A percentile compares a stretch with the other conserved stretches of the same genome.
Evolutionary conservation across 2,329 filamentous ascomycete genomes (phyloP).

Genomic region (Scytalidium sp.): DNA sequence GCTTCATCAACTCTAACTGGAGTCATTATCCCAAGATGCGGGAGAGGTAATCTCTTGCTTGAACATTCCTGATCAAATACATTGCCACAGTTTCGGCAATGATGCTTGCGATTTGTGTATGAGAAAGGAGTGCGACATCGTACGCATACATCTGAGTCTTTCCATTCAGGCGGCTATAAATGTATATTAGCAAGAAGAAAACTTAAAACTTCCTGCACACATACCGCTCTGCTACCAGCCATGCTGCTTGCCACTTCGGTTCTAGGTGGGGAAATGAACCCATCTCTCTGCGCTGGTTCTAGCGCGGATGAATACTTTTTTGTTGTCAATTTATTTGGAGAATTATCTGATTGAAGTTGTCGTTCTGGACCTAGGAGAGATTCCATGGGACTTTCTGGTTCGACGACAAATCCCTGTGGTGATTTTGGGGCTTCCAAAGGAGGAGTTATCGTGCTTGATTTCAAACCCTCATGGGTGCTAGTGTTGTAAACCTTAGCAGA

Average conservation of each 20-base stretch:
- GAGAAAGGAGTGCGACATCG: constrained; percentile 92
- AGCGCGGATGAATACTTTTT: too few species aligned
- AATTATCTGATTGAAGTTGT: too few species aligned
- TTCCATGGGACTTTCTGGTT: too few species aligned
- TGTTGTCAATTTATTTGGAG: too few species aligned
- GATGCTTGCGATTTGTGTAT: constrained; percentile 97
- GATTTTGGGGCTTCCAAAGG: too few species aligned
- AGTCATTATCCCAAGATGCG: constrained; percentile 88
- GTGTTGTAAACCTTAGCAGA: background rate
- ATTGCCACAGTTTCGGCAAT: constrained; percentile 96
- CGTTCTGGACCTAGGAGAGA: too few species aligned
- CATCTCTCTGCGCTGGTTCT: constrained; percentile 81
- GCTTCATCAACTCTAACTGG: constrained; percentile 94
- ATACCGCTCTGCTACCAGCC: constrained; percentile 92
- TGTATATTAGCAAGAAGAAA: constrained; percentile 7
- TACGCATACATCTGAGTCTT: constrained; percentile 98
- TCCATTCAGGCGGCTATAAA: constrained; percentile 86
- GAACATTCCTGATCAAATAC: constrained; percentile 97
- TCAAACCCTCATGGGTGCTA: background rate
- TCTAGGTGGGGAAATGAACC: constrained; percentile 85
- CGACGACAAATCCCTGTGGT: too few species aligned
- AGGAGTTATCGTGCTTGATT: too few species aligned
- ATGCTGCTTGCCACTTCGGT: constrained; percentile 90
- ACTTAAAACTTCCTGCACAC: constrained; percentile 30
- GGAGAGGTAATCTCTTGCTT: constrained; percentile 80